These are phyloP conservation scores for Hypoxylon sp. DNA, from an alignment of 2,329 filamentous ascomycete genomes.

Conservation along the genomic window DNA sequence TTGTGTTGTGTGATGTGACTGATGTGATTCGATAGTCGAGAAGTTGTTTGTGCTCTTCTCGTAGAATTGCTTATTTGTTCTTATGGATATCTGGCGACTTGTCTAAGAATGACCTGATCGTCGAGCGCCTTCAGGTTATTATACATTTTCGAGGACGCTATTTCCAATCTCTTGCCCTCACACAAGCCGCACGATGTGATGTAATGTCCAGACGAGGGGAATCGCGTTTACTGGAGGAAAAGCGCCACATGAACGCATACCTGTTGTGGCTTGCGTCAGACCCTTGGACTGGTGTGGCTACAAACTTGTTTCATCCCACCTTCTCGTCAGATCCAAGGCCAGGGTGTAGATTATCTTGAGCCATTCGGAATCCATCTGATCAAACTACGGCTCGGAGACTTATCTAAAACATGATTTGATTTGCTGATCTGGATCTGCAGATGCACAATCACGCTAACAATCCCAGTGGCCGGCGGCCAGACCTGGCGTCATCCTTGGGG, in stretches of 20 bases:
- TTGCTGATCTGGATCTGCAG: conserved; percentile 37
- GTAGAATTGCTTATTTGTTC: not conserved
- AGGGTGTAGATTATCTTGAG: conserved; percentile 9
- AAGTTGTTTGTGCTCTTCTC: not conserved
- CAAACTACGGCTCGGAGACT: conserved; percentile 23
- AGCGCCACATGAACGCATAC: conserved; percentile 33
- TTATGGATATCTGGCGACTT: not conserved
- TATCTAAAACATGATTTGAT: conserved; percentile 29
- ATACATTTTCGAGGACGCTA: conserved; percentile 7
- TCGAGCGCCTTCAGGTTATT: conserved; percentile 21
- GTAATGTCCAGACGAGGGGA: conserved; percentile 23
- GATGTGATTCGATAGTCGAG: conserved; percentile 4
- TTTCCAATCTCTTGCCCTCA: not conserved
- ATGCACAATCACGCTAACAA: conserved; percentile 26
- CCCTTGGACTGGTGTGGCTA: conserved; percentile 48
- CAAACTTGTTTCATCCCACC: conserved; percentile 50
- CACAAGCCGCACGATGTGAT: conserved; percentile 35
- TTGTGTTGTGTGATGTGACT: conserved; percentile 10
- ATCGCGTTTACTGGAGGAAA: conserved; percentile 4
- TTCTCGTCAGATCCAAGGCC: conserved; percentile 25
- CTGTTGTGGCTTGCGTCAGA: conserved; percentile 44
- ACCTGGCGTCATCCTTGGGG: conserved; percentile 37
- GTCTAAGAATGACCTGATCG: not conserved
- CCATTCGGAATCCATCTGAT: conserved; percentile 24
- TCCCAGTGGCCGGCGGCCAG: conserved; percentile 10